Evolutionary conservation across 1,139 yeast species (phyloP).

Genomic region (Sugiyamaella pinicola): DNA sequence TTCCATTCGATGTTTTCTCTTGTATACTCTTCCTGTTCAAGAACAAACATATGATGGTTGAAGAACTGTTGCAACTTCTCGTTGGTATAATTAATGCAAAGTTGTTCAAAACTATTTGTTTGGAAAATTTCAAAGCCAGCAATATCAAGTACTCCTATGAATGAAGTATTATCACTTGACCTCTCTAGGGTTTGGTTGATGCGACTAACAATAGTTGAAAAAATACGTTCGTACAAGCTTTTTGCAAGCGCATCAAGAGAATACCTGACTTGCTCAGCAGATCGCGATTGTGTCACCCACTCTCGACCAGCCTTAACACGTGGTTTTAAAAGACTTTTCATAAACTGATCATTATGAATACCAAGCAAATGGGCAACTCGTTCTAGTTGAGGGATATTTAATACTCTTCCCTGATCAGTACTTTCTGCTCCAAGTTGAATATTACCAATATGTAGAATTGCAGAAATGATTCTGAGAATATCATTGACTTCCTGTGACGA

Average conservation of each 20-base stretch:
- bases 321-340: conserved; percentile 67
- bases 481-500: conserved; percentile 55
- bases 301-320: conserved; percentile 92
- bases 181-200: conserved; percentile 71
- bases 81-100: conserved; percentile 94
- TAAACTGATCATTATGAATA: conserved; percentile 57
- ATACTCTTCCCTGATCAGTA: conserved; percentile 78
- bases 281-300: conserved; percentile 75
- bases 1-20: conserved; percentile 96
- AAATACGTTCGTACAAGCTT: conserved; percentile 79
- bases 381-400: conserved; percentile 55
- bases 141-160: conserved; percentile 92
- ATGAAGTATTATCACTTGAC: conserved; percentile 50
- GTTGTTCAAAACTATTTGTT: conserved; percentile 89
- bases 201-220: conserved; percentile 72
- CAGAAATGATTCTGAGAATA: conserved; percentile 69
- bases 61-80: conserved; percentile 96
- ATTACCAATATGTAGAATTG: conserved; percentile 84
- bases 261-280: conserved; percentile 76
- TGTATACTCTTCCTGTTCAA: conserved; percentile 94
- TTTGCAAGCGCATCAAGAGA: conserved; percentile 88
- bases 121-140: conserved; percentile 98
- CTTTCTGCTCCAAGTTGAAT: conserved; percentile 66
- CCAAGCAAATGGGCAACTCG: conserved; percentile 67
- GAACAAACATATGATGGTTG: conserved; percentile 95